These are phyloP conservation scores for Aureobasidium zeae DNA, from an alignment of 2,329 filamentous ascomycete species.

Conservation along the genomic window DNA sequence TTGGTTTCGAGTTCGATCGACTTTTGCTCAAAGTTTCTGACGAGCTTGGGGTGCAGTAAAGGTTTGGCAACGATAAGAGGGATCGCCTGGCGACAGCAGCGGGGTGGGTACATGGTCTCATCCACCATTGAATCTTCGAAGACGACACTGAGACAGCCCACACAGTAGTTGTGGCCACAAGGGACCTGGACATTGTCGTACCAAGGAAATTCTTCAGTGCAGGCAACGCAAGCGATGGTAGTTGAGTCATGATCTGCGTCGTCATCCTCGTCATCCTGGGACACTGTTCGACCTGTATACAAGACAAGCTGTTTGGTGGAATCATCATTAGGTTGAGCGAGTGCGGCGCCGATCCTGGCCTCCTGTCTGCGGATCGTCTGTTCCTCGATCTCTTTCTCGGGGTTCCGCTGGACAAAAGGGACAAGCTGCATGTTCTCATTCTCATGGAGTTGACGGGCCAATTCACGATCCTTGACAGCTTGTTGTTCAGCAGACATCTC, in stretches of 20 bases:
- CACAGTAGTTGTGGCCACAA: constrained; percentile 44
- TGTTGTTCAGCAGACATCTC: constrained; percentile 21
- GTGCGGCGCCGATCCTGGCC: constrained; percentile 20
- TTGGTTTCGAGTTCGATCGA: constrained; percentile 41
- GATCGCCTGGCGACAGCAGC: constrained; percentile 42
- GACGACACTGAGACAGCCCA: constrained; percentile 37
- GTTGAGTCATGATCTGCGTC: neutral
- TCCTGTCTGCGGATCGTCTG: constrained; percentile 19
- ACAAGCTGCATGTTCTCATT: neutral
- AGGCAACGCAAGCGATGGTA: constrained; percentile 22
- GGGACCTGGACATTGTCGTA: constrained; percentile 23
- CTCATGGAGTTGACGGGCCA: constrained; percentile 15
- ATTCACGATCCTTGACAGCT: constrained; percentile 18
- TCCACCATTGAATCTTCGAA: constrained; percentile 40
- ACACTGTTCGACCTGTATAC: neutral
- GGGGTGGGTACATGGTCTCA: constrained; percentile 47
- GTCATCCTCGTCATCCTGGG: neutral
- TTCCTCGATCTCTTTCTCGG: neutral
- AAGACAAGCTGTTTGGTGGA: neutral
- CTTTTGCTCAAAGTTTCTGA: constrained; percentile 36
- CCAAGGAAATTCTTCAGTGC: constrained; percentile 25
- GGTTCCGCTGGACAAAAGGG: neutral
- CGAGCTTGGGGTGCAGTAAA: constrained; percentile 32
- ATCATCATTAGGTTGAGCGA: neutral
- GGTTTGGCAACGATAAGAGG: constrained; percentile 27